Percentiles rank a stretch among this genome's conserved stretches.
Evolutionary conservation across 2,329 filamentous ascomycete species (phyloP).

Genomic region (Thelonectria blattea): DNA sequence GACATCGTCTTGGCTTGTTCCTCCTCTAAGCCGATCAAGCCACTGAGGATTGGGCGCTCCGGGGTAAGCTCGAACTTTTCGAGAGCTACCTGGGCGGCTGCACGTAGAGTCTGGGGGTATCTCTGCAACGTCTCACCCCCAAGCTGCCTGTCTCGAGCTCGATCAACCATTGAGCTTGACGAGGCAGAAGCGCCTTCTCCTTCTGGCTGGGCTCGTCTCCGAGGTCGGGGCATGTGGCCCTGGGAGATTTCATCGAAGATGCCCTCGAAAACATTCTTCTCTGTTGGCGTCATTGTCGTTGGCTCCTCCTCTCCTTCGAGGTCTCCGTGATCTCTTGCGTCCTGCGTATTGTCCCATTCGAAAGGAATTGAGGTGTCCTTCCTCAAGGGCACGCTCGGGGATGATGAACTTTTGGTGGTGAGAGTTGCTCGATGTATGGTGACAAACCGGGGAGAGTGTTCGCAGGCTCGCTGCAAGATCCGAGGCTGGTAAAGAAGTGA

Average conservation of each 20-base stretch:
- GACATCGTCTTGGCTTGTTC: constrained; percentile 42
- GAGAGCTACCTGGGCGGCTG: constrained; percentile 48
- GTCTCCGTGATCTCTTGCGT: constrained; percentile 26
- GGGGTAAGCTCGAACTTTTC: constrained; percentile 46
- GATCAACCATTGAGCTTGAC: constrained; percentile 42
- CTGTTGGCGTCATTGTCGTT: constrained; percentile 56
- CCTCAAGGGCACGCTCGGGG: constrained; percentile 16
- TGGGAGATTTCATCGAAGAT: constrained; percentile 56
- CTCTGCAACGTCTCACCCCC: constrained; percentile 45
- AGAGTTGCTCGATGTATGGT: constrained; percentile 31
- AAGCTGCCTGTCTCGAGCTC: constrained; percentile 41
- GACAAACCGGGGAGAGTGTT: constrained; percentile 33
- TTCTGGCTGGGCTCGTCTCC: constrained; percentile 26
- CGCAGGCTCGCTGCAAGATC: constrained; percentile 52
- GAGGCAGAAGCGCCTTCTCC: constrained; percentile 2
- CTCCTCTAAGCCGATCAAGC: constrained; percentile 41
- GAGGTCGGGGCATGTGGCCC: constrained; percentile 42
- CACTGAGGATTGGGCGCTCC: constrained; percentile 30
- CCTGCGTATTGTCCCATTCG: constrained; percentile 54
- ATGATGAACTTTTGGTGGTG: constrained; percentile 20
- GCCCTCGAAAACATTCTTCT: constrained; percentile 64
- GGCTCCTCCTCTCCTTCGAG: constrained; percentile 11
- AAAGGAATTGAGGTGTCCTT: constrained; percentile 58
- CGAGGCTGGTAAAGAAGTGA: constrained; percentile 77
- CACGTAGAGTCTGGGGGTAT: constrained; percentile 48